Evolutionary conservation across 106 monocot genomes (phyloP).

Genomic region (Platanthera guangdongensis): DNA sequence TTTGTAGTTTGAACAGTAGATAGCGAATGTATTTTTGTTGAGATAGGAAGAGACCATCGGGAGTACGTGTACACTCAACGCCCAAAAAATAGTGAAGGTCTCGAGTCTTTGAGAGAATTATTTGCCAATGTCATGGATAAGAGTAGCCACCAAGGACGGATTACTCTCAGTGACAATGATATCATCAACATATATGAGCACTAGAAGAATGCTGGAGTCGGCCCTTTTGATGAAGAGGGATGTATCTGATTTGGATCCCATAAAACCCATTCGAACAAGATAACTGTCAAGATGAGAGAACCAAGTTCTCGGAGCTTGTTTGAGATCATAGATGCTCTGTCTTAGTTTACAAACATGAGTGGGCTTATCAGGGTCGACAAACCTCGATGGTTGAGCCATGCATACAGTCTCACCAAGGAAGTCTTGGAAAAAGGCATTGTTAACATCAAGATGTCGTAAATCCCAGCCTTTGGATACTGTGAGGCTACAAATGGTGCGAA

Average conservation of each 20-base stretch:
- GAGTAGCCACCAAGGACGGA: neutral
- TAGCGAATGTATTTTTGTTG: conserved; percentile 1
- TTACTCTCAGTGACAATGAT: neutral
- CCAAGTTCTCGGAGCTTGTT: too few species aligned
- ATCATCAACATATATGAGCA: neutral
- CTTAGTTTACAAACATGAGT: neutral
- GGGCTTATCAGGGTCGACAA: neutral
- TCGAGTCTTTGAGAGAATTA: conserved; percentile 3
- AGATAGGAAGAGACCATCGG: neutral
- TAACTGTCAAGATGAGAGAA: too few species aligned
- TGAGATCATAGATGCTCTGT: too few species aligned
- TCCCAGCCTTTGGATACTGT: neutral
- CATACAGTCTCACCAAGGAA: neutral
- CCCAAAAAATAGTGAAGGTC: neutral
- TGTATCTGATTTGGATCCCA: neutral
- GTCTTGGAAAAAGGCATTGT: neutral
- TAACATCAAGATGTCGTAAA: neutral
- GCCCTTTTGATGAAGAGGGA: neutral
- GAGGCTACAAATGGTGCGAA: neutral
- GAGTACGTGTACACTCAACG: neutral
- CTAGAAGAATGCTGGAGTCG: neutral
- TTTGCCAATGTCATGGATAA: neutral
- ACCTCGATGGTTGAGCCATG: neutral
- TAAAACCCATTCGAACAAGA: neutral
- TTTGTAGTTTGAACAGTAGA: neutral